These are phyloP conservation scores for Penicillium vulpinum DNA, from an alignment of 2,329 filamentous ascomycete species.

Conservation along the genomic window DNA sequence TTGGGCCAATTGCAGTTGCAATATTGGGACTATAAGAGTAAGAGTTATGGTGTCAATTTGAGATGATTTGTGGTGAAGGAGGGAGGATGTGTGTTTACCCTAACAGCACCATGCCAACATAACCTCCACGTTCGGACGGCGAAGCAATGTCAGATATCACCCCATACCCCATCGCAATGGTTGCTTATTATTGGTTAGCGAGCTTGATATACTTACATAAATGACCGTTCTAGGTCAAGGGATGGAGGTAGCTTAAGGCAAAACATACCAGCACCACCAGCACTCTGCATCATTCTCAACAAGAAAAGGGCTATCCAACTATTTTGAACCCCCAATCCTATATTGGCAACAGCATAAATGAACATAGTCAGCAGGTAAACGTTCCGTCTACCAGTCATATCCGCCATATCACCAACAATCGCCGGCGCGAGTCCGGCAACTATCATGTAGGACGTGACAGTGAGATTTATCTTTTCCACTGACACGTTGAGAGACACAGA, in stretches of 20 bases:
- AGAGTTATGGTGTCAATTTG: background rate
- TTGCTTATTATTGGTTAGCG: background rate
- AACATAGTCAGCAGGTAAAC: background rate
- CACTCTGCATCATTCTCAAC: background rate
- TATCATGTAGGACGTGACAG: background rate
- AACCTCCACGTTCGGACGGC: background rate
- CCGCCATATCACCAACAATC: background rate
- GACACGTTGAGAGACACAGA: background rate
- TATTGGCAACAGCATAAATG: background rate
- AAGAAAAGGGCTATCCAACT: background rate
- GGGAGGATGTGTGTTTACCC: background rate
- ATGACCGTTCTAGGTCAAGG: background rate
- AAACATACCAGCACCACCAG: background rate
- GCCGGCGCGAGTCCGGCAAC: background rate
- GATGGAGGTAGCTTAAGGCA: background rate
- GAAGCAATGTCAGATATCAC: background rate
- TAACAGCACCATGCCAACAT: background rate
- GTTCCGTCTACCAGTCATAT: background rate
- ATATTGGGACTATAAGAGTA: background rate
- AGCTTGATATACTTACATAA: background rate
- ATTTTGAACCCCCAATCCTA: background rate
- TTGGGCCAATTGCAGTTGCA: background rate
- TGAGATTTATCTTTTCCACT: background rate
- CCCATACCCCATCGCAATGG: background rate
- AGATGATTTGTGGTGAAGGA: background rate